These are phyloP conservation scores for Botryotinia globosa DNA, from an alignment of 2,329 filamentous ascomycete species.

Conservation along the genomic window DNA sequence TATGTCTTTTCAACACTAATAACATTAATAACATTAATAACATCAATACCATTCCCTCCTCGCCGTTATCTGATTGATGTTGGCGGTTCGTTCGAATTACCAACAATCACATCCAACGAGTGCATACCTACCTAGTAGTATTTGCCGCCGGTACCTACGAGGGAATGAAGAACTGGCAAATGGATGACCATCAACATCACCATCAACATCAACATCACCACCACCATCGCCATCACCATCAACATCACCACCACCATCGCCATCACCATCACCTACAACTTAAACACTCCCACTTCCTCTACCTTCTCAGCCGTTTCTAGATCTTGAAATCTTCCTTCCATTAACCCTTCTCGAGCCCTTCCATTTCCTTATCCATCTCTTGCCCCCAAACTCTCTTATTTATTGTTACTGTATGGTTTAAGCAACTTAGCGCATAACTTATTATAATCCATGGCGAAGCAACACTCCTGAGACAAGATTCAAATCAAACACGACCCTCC, in stretches of 20 bases:
- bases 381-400: not conserved
- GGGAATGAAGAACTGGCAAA: not conserved
- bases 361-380: not conserved
- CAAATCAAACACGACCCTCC: conserved; percentile 15
- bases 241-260: too few relatives aligned
- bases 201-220: too few relatives aligned
- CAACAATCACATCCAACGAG: not conserved
- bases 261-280: not conserved
- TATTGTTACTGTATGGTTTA: not conserved
- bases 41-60: not conserved
- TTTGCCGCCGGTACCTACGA: not conserved
- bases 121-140: not conserved
- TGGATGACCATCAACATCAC: too few relatives aligned
- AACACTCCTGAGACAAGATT: conserved; percentile 19
- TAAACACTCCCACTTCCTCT: not conserved
- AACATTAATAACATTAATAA: not conserved
- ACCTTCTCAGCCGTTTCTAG: not conserved
- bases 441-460: not conserved
- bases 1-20: not conserved
- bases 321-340: not conserved
- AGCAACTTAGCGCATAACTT: conserved; percentile 18
- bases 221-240: too few relatives aligned
- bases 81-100: not conserved
- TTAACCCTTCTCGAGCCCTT: not conserved
- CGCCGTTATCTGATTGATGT: not conserved